Evolutionary conservation across 495 filamentous ascomycete genomes (phyloP).

Genomic region (Penicillium waksmanii): DNA sequence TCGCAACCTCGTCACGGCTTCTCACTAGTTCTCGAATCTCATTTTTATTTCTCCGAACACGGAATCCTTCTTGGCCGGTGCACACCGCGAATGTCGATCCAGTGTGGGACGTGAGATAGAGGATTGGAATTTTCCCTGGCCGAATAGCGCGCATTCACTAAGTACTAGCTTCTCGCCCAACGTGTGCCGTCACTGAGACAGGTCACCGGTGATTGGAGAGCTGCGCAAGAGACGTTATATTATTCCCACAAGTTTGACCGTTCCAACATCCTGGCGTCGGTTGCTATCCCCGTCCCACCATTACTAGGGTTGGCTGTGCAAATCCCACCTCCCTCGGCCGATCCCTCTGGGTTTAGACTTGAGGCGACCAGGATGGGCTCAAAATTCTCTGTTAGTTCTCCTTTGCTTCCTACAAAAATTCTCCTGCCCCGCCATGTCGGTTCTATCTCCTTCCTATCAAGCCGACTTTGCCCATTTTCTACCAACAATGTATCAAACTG

Average conservation of each 20-base stretch:
- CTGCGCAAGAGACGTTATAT: background rate
- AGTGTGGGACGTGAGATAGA: constrained; percentile 26
- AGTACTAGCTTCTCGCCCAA: constrained; percentile 16
- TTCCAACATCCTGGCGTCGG: constrained; percentile 9
- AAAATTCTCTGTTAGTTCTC: constrained; percentile 27
- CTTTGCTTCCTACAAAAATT: constrained; percentile 6
- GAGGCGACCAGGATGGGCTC: constrained; percentile 24
- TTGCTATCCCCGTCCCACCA: constrained; percentile 8
- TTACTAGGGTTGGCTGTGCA: constrained; percentile 19
- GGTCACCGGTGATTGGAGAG: constrained; percentile 8
- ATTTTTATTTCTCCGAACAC: constrained; percentile 1
- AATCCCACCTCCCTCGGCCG: constrained; percentile 11
- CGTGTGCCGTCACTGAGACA: constrained; percentile 7
- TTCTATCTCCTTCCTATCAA: constrained; percentile 1
- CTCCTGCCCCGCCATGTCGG: constrained; percentile 3
- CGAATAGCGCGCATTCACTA: constrained; percentile 11
- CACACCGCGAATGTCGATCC: constrained; percentile 11
- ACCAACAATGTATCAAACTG: background rate
- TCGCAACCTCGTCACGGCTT: background rate
- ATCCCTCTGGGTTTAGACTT: constrained; percentile 11
- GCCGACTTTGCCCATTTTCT: background rate
- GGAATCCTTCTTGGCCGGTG: constrained; percentile 1
- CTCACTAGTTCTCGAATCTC: background rate
- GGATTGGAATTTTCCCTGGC: constrained; percentile 14
- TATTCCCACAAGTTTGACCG: background rate